Conservation (phyloP, 2,329 filamentous ascomycete genomes). For the Talaromyces sp. region DNA sequence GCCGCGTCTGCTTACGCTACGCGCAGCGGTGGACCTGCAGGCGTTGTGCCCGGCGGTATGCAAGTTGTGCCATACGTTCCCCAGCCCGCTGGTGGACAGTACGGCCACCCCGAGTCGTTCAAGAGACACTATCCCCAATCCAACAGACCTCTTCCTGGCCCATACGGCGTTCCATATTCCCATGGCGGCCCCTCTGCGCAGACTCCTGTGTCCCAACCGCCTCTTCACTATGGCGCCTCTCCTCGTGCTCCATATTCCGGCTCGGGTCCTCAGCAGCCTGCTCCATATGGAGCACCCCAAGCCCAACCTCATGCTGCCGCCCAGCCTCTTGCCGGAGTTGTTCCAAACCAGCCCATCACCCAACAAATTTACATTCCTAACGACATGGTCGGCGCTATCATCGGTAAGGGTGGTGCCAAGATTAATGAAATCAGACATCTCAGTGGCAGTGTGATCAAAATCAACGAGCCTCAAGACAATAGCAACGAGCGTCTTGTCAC, state of each 20-base stretch:
- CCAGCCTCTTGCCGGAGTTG: conserved; percentile 63
- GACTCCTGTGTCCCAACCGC: conserved; percentile 52
- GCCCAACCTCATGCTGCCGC: conserved; percentile 56
- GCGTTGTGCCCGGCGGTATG: conserved; percentile 93
- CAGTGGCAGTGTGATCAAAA: conserved; percentile 97
- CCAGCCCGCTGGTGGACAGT: conserved; percentile 86
- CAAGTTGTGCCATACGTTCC: conserved; percentile 98
- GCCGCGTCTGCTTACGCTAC: conserved; percentile 97
- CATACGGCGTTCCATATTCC: conserved; percentile 64
- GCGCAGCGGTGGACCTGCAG: conserved; percentile 84
- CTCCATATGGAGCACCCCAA: conserved; percentile 60
- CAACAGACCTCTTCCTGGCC: conserved; percentile 69
- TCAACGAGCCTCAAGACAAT: conserved; percentile 98
- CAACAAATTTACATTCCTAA: conserved; percentile 99
- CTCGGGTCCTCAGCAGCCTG: conserved; percentile 71
- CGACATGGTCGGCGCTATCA: conserved; percentile 98
- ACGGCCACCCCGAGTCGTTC: conserved; percentile 82
- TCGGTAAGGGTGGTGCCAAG: conserved; percentile 96
- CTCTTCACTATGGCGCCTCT: conserved; percentile 73
- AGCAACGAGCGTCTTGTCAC: conserved; percentile 97
- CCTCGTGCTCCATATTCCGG: conserved; percentile 72
- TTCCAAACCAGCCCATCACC: conserved; percentile 79
- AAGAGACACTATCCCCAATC: conserved; percentile 66
- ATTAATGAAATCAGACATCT: conserved; percentile 99
- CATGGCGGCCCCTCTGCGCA: conserved; percentile 59